phyloP scores from a whole-genome alignment of 2,329 filamentous ascomycete genomes.

The Diaporthe sp. region DNA sequence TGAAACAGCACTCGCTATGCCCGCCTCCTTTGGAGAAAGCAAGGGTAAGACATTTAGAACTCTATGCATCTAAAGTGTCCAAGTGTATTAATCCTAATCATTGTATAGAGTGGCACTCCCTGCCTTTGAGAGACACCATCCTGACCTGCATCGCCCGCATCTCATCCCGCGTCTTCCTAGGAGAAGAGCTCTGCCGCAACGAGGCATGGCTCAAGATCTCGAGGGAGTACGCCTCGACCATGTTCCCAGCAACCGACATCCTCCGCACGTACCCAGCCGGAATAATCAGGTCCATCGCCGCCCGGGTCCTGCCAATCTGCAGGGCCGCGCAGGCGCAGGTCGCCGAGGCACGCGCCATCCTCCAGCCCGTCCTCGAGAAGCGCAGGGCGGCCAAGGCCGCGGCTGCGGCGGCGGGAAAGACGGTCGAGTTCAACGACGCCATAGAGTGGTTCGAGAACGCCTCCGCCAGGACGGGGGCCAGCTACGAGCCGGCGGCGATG shows the following conservation, averaged over 20 bases:
- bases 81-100: background rate
- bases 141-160: conserved; percentile 62
- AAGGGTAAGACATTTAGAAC: background rate
- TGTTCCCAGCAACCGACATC: background rate
- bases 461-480: conserved; percentile 44
- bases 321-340: conserved; percentile 57
- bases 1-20: conserved; percentile 1
- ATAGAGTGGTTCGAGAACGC: conserved; percentile 58
- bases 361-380: conserved; percentile 53
- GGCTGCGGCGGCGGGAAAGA: conserved; percentile 4
- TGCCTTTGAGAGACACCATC: conserved; percentile 42
- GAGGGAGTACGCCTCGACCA: conserved; percentile 57
- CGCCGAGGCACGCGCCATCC: conserved; percentile 57
- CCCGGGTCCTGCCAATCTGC: conserved; percentile 55
- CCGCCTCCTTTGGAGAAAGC: background rate
- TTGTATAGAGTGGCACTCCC: conserved; percentile 9
- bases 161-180: conserved; percentile 64
- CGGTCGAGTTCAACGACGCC: background rate
- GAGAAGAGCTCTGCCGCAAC: conserved; percentile 59
- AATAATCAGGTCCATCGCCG: conserved; percentile 48
- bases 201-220: conserved; percentile 61
- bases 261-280: background rate
- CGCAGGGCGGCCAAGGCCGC: conserved; percentile 52
- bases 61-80: accelerated
- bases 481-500: conserved; percentile 50